Evolutionary conservation across 2,329 filamentous ascomycete species (phyloP), one percentile per base, ranked within the genome.

Genomic region (Ceratocystis eucalypticola): DNA sequence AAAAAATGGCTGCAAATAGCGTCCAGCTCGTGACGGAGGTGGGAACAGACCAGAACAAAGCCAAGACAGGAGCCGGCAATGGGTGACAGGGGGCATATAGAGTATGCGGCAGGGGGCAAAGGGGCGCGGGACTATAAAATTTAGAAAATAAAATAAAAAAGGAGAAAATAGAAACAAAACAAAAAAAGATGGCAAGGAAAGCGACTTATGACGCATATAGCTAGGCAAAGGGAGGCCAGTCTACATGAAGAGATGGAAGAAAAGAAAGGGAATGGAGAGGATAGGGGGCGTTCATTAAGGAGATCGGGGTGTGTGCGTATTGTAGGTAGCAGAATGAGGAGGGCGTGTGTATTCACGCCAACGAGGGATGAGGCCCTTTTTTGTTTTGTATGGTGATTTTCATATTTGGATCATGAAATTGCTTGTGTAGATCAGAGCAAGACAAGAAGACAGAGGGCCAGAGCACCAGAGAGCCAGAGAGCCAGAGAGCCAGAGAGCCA

Each of bases 111-210:
- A 17, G 33, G 28, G 53, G 53, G n/a, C 25, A 30, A 59, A 37
- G 53, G 53, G 53, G 28, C 28, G 28, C 28, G 53, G 53, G 53
- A 59, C n/a, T 59, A 59, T 25, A 7, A 59, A 22, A 10, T 3
- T 53, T 5, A 25, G 53, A 59, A 59, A 59, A 59, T 37, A 37
- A 17, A 57, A 53, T 20, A 50, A 50, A 53, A 20, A 22, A 20
- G 10, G 20, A 25, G 53, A 59, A 59, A 59, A 59, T 59, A 59
- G 53, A 59, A 59, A 59, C 53, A 33, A 59, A 59, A 59, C 28
- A 59, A 33, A 30, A 30, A 57, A 57, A 33, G 20, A 57, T 6
- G 17, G 22, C n/a, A 53, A 25, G 10, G 20, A 53, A 22, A 22
- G 20, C 37, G 48, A 22, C 48, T 22, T 4, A 53, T 25, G 22